phyloP scores from a whole-genome alignment of 805 yeast species.

The Zygoascus biomembranicola region DNA sequence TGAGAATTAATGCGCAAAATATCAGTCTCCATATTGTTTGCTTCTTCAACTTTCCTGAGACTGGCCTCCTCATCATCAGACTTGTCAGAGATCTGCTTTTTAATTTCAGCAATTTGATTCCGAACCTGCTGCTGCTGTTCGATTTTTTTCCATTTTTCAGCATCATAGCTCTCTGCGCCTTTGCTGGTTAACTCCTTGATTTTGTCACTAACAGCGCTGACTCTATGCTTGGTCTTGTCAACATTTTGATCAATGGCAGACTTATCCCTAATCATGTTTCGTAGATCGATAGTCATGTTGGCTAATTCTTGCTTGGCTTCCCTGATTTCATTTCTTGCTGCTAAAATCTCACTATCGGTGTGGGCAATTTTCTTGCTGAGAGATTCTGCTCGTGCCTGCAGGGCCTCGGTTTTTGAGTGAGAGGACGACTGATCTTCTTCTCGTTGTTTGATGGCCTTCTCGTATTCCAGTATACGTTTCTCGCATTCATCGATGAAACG shows the following conservation, averaged over 20 bases:
- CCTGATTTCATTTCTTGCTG: background rate
- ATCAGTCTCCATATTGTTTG: background rate
- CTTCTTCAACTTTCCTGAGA: background rate
- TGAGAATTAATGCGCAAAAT: background rate
- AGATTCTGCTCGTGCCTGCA: background rate
- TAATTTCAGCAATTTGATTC: background rate
- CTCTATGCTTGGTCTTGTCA: background rate
- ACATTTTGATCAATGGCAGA: background rate
- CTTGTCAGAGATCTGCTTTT: background rate
- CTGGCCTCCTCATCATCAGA: background rate
- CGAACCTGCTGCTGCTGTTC: background rate
- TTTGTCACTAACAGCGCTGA: background rate
- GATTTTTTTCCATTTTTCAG: background rate
- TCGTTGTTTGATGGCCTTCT: background rate
- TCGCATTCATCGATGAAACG: background rate
- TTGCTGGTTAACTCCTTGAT: slow-evolving; percentile 1
- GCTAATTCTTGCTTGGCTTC: background rate
- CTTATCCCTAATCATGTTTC: background rate
- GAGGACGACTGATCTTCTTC: background rate
- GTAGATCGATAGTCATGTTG: background rate
- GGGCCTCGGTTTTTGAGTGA: background rate
- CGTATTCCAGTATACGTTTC: background rate
- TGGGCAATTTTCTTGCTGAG: background rate
- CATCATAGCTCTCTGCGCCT: background rate
- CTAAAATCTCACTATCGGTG: background rate